phyloP scores from a whole-genome alignment of 306 rosid genomes.

The Biancaea sappan region DNA sequence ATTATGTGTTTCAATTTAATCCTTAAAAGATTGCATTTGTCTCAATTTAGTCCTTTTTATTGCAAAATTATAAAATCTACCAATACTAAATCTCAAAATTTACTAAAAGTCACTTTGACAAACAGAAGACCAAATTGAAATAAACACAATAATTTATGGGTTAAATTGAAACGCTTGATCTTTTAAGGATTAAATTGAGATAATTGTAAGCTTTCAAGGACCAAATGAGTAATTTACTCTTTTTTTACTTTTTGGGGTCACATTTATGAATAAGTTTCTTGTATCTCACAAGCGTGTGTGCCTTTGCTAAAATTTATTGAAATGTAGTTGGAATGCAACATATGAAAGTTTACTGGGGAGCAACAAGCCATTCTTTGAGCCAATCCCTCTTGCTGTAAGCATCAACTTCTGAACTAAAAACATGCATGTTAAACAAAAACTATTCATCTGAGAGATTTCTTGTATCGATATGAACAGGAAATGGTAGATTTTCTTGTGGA shows the following conservation, averaged over 20 bases:
- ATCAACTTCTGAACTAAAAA: not conserved
- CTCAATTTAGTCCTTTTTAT: too few relatives aligned
- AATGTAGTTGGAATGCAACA: constrained; percentile 69
- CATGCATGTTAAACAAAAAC: not conserved
- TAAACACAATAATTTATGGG: too few relatives aligned
- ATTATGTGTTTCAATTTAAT: too few relatives aligned
- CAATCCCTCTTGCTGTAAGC: constrained; percentile 67
- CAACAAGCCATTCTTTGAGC: constrained; percentile 70
- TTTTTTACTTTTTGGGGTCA: not conserved
- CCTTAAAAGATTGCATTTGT: too few relatives aligned
- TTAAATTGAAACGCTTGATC: too few relatives aligned
- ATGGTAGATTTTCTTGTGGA: constrained; percentile 90
- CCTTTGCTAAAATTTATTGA: constrained; percentile 38
- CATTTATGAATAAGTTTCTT: constrained; percentile 28
- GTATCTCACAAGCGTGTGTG: constrained; percentile 32
- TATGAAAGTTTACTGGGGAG: constrained; percentile 71
- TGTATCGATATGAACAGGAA: constrained; percentile 49
- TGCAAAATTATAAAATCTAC: too few relatives aligned
- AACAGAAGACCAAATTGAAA: too few relatives aligned
- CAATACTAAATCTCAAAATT: too few relatives aligned
- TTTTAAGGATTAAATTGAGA: too few relatives aligned
- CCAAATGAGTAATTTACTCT: too few relatives aligned
- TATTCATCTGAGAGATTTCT: constrained; percentile 6
- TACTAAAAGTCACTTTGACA: too few relatives aligned
- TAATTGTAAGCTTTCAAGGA: too few relatives aligned